phyloP scores from a whole-genome alignment of 2,329 filamentous ascomycete genomes.

The Aspergillus phoenicis region DNA sequence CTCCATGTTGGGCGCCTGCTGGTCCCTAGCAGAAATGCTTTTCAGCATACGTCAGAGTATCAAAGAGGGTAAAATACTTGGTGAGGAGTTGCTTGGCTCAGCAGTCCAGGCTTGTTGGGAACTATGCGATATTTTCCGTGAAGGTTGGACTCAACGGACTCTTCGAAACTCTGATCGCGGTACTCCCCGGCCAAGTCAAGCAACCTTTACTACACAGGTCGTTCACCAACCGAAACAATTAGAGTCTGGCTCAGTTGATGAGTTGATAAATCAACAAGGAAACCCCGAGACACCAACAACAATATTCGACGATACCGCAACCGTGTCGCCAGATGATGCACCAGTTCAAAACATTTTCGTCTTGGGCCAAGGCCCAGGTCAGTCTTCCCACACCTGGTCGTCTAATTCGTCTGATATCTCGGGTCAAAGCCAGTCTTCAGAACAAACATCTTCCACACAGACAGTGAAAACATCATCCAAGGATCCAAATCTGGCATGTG shows the following conservation, averaged over 20 bases:
- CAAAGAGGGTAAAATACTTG: constrained; percentile 69
- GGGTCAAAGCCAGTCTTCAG: constrained; percentile 70
- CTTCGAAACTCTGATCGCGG: constrained; percentile 72
- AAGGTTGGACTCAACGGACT: constrained; percentile 81
- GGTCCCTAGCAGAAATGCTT: constrained; percentile 88
- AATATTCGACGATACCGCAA: constrained; percentile 90
- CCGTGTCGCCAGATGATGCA: constrained; percentile 76
- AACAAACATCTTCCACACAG: constrained; percentile 49
- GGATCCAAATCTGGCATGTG: constrained; percentile 73
- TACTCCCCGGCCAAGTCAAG: constrained; percentile 79
- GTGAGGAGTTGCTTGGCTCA: constrained; percentile 82
- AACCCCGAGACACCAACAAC: constrained; percentile 88
- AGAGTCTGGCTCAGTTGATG: constrained; percentile 35
- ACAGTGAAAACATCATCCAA: constrained; percentile 56
- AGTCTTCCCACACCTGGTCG: constrained; percentile 63
- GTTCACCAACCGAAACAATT: constrained; percentile 54
- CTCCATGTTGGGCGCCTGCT: constrained; percentile 80
- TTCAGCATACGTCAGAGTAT: constrained; percentile 85
- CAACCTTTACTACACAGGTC: constrained; percentile 65
- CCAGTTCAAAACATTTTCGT: constrained; percentile 86
- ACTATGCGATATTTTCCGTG: constrained; percentile 86
- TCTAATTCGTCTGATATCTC: constrained; percentile 79
- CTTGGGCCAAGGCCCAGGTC: constrained; percentile 68
- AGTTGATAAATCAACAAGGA: constrained; percentile 28
- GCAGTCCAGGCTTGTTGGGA: constrained; percentile 95